Evolutionary conservation across 73 alveolate genomes (phyloP).

Genomic region (Paramecium octaurelia): DNA sequence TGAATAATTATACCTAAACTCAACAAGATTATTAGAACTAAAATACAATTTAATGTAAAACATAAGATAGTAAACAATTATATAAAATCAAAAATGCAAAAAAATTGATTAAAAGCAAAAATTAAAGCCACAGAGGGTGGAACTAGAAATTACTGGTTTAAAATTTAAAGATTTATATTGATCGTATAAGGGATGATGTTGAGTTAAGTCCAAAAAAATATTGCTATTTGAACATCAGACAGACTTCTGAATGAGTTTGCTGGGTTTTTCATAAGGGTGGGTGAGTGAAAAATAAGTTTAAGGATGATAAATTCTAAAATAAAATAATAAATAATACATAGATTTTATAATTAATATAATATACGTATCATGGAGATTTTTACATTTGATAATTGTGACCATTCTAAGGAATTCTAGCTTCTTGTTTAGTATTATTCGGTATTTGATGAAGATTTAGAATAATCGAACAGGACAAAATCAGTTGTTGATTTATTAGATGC

Average conservation of each 20-base stretch:
- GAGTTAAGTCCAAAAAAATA: not conserved
- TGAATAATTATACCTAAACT: too few species aligned
- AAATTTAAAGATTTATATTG: too few species aligned
- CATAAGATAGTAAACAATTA: too few species aligned
- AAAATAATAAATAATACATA: not conserved
- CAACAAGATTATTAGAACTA: too few species aligned
- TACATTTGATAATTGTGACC: conserved; percentile 29
- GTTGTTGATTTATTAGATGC: not conserved
- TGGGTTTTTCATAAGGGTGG: not conserved
- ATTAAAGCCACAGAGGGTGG: too few species aligned
- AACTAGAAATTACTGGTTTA: too few species aligned
- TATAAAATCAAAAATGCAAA: too few species aligned
- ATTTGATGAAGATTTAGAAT: not conserved
- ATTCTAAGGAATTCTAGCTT: not conserved
- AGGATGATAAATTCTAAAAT: not conserved
- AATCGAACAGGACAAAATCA: not conserved
- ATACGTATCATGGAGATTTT: not conserved
- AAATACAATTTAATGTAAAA: too few species aligned
- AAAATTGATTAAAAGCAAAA: too few species aligned
- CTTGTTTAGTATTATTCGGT: not conserved
- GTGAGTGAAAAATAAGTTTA: not conserved
- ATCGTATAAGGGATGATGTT: not conserved
- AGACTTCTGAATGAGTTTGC: not conserved
- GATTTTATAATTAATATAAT: not conserved
- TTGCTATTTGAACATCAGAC: too few species aligned